Percentiles rank a stretch among this genome's conserved stretches.
phyloP scores from a whole-genome alignment of 2,329 filamentous ascomycete species.

The Monosporascus sp. region DNA sequence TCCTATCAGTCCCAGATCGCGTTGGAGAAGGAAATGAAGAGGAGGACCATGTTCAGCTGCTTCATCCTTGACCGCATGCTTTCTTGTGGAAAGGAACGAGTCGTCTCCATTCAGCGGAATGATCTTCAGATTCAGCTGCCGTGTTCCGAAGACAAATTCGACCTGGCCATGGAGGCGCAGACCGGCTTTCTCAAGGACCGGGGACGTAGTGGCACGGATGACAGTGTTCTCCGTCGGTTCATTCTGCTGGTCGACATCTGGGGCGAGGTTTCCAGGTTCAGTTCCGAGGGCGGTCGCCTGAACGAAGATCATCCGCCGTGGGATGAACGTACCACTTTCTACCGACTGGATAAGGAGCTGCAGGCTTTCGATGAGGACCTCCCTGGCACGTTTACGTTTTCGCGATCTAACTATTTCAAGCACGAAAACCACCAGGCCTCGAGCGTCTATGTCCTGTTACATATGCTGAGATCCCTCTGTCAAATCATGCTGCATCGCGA shows the following conservation, averaged over 20 bases:
- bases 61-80: conserved; percentile 67
- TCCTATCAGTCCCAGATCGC: conserved; percentile 29
- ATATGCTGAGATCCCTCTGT: conserved; percentile 60
- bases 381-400: conserved; percentile 52
- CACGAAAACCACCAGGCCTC: conserved; percentile 60
- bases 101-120: conserved; percentile 52
- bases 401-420: conserved; percentile 55
- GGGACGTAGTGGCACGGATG: conserved; percentile 27
- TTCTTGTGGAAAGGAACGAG: conserved; percentile 56
- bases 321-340: conserved; percentile 50
- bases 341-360: conserved; percentile 44
- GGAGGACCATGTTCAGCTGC: conserved; percentile 70
- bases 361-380: conserved; percentile 47
- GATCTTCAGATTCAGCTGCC: conserved; percentile 62
- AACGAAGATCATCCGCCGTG: conserved; percentile 52
- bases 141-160: conserved; percentile 60
- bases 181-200: conserved; percentile 40
- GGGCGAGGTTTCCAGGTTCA: conserved; percentile 54
- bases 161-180: conserved; percentile 52
- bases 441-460: conserved; percentile 60
- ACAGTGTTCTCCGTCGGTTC: conserved; percentile 48
- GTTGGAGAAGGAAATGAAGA: conserved; percentile 56
- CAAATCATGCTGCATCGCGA: conserved; percentile 64
- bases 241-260: conserved; percentile 54
- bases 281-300: conserved; percentile 45